Base-by-base conservation (phyloP, 768 basidiomycete genomes). In the Lactarius sp. region DNA sequence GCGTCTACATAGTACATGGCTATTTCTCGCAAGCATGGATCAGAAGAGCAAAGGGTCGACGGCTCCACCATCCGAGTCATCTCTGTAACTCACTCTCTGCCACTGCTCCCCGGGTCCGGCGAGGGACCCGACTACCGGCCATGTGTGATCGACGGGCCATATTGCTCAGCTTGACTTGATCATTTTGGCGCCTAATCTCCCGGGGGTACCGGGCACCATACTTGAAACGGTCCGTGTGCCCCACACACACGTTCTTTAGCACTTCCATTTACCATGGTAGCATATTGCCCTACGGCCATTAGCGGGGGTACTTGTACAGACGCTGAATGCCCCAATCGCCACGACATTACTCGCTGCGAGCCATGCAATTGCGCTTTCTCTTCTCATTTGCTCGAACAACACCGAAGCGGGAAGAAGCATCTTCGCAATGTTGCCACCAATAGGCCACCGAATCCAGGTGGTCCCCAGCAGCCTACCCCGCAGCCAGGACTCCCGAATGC, bases 261-360 rank as follows among this genome's bases (percentile, higher is more conserved):
- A 27, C 47, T 59, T 52, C 58, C 58, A 59, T 59, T 59, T 8
- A n/a, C 39, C 64, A 60, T 52, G 54, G 49, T 56, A 46, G 22
- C 41, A 18, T 60, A 56, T 39, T 65, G 64, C 22, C 8, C 49
- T 1, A 60, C 64, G 16, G 36, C 54, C 22, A 22, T 65, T 13
- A 36, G 41, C n/a, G 64, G 64, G 13, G 67, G 64, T 2, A 66
- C 67, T 13, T 72, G 71, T 59, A 18, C 10, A 1, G 55, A 58
- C 33, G 50, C 18, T 2, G 34, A 39, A 36, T 74, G 73, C 52
- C 16, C 18, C 4, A 49, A 61, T 6, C 37, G 52, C 4, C 73
- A 74, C 50, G 66, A 71, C 33, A 64, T 65, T 16, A 41, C 49
- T 7, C 61, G 72, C 31, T 74, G 73, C 60, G 52, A 67, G n/a